Base-by-base conservation (phyloP, 192 early-diverging fungal species). In the Gonapodya prolifera region DNA sequence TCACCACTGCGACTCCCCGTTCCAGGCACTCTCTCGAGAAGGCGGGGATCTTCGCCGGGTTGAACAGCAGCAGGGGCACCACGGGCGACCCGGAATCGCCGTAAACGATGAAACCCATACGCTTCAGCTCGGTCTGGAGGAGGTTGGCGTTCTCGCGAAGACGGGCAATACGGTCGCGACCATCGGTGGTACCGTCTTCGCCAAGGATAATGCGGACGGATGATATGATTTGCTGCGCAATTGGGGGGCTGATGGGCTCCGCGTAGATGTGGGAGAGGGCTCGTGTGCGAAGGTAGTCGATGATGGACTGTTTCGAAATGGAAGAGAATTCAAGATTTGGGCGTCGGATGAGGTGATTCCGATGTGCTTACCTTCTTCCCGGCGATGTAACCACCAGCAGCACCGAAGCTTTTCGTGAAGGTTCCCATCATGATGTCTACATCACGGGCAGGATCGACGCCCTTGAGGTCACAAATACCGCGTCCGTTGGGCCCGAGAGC, bases 381-480 rank as follows among this genome's bases (percentile, higher is more conserved):
- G 70, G 92, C 91, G 82, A 99, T 93, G 83, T 99, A 98, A 35
- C 96, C 96, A 79, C 96, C 96, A 36, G 96, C 94, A 34, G 96
- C 94, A 79, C 95, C 96, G 89, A 99, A 97, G 70, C 92, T 94
- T 85, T 99, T 98, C 31, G 96, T 98, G 79, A 97, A 96, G 1
- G 96, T 98, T 35, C 96, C 96, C 98, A 99, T 98, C 30, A 95
- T 84, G 75, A 98, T 89, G 80, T 99, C 96, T 30, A 98, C 90
- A 30, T 96, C 88, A 75, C 84, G 85, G 8, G 45, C 45, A 32
- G 95, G 95, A 78, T 96, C 93, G 17, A 98, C 86, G 75, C 91
- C 92, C 84, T 92, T 97, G 83, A 95, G 96, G 86, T 98, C 98
- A 85, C 96, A 98, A 35, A 98, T 90, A 71, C 96, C 96, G 75